Evolutionary conservation across 805 yeast species (phyloP).

Genomic region (Starmerella etchellsii): DNA sequence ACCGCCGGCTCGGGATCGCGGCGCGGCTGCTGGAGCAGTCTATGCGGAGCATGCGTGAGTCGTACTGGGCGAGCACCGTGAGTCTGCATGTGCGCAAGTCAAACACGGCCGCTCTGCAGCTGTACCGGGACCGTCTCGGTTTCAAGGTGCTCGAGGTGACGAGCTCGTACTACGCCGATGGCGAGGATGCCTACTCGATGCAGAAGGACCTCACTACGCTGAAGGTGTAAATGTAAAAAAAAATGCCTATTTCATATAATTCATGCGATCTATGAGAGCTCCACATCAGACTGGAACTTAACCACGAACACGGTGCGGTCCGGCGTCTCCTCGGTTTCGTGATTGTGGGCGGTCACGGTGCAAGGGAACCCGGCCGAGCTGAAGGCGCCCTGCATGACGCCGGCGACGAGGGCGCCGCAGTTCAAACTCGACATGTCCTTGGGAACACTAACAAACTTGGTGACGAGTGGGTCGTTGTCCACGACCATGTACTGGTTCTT

Average conservation of each 20-base stretch:
- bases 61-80: slow-evolving; percentile 69
- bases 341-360: slow-evolving; percentile 70
- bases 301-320: slow-evolving; percentile 62
- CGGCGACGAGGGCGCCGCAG: slow-evolving; percentile 75
- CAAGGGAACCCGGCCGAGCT: slow-evolving; percentile 64
- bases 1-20: slow-evolving; percentile 89
- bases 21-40: slow-evolving; percentile 72
- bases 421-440: slow-evolving; percentile 64
- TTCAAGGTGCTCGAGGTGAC: slow-evolving; percentile 77
- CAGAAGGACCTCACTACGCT: slow-evolving; percentile 33
- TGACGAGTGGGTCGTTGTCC: slow-evolving; percentile 58
- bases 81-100: slow-evolving; percentile 88
- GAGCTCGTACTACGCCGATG: slow-evolving; percentile 86
- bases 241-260: neutral
- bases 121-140: slow-evolving; percentile 71
- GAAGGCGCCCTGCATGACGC: slow-evolving; percentile 69
- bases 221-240: neutral
- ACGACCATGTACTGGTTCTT: slow-evolving; percentile 67
- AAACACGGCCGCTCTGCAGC: slow-evolving; percentile 84
- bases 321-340: slow-evolving; percentile 46
- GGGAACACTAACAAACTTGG: slow-evolving; percentile 66
- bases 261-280: neutral
- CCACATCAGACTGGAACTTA: too few species aligned
- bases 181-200: slow-evolving; percentile 97
- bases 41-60: slow-evolving; percentile 65